Evolutionary conservation across 306 rosid species (phyloP).

Genomic region (Rosa rugosa): DNA sequence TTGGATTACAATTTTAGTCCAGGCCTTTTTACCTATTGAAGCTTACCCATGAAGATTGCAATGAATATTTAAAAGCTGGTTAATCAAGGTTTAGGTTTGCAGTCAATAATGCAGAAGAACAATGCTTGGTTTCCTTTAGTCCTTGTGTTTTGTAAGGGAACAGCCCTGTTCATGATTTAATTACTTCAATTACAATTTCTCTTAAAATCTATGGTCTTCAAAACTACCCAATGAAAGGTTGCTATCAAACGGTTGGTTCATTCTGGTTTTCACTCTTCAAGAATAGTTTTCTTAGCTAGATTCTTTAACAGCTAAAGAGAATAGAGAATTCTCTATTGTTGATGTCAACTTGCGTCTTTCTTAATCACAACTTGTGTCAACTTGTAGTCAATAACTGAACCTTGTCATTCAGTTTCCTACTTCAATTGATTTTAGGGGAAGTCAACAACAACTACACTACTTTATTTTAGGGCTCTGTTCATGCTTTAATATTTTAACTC

Average conservation of each 20-base stretch:
- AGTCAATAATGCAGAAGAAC: neutral
- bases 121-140: neutral
- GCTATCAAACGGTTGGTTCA: neutral
- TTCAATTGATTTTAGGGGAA: constrained; percentile 17
- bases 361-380: neutral
- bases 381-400: constrained; percentile 9
- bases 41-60: neutral
- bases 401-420: constrained; percentile 7
- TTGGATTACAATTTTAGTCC: neutral
- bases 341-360: neutral
- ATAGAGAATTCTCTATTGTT: neutral
- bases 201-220: too few relatives aligned
- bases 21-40: neutral
- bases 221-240: neutral
- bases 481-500: too few relatives aligned
- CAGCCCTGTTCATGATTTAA: neutral
- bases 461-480: neutral
- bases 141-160: neutral
- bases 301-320: neutral
- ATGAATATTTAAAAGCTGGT: neutral
- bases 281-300: neutral
- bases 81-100: neutral
- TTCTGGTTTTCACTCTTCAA: neutral
- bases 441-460: constrained; percentile 37
- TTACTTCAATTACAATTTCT: neutral